Evolutionary conservation across 345 rosid genomes (phyloP), one percentile per base, ranked within the genome.

Genomic region (Raphanus sativus): DNA sequence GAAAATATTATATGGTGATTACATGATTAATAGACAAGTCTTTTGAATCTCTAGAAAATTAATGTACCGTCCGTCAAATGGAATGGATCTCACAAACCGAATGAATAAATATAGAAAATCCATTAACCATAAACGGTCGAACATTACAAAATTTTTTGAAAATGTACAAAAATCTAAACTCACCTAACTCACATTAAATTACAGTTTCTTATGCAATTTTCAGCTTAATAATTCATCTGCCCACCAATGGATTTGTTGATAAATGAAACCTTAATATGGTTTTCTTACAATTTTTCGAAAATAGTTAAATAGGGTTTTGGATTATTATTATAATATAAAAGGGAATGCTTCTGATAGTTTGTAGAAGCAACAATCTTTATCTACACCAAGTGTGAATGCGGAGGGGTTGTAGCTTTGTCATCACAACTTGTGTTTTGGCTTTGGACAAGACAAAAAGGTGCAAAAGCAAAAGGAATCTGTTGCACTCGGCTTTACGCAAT

Each of bases 401-500:
- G 8, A 77, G 80, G 55, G 11, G 25, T 36, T 58, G 40, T 42
- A 32, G 21, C 7, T 29, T 64, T 70, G 7, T 75, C 60, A 42
- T 69, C 64, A 69, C 58, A 7, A 59, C 6, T 13, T 38, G 29
- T 36, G 21, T 6, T 62, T 76, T 11, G 48, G 69, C 6, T 30
- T 62, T 15, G 66, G 66, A 76, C 54, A 63, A 76, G 52, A 21
- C 62, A 17, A 36, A 16, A 3, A 71, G 67, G 42, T 4, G 15
- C 4, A 5, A 64, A 77, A 76, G 80, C 65, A 70, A 36, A 63
- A 63, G 17, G 80, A 21, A 77, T 77, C 48, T 16, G 50, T 21
- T 77, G 33, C 70, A 70, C 65, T 64, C 45, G 42, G 64, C 70
- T 62, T 69, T 63, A 77, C 70, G 80, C 80, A 54, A 77, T 30